phyloP scores from a whole-genome alignment of 305 asterid species.

The Solanum chacoense region DNA sequence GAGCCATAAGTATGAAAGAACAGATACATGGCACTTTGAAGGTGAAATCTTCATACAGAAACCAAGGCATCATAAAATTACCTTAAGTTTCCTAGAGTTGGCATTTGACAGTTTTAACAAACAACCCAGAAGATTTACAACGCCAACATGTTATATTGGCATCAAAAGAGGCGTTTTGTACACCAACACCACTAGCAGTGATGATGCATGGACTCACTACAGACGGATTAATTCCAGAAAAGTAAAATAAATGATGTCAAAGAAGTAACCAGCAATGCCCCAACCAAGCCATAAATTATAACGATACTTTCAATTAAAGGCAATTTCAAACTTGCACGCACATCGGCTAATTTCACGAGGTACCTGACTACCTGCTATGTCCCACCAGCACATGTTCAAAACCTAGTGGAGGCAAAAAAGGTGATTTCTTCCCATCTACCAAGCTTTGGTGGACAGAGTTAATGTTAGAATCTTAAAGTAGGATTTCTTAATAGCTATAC shows the following conservation, averaged over 20 bases:
- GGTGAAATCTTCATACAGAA: not conserved
- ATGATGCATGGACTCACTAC: not conserved
- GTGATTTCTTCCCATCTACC: not conserved
- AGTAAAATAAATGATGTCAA: not conserved
- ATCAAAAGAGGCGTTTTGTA: not conserved
- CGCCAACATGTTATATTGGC: not conserved
- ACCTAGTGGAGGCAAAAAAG: not conserved
- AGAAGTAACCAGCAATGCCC: not conserved
- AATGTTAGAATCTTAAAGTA: not conserved
- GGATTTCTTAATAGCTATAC: not conserved
- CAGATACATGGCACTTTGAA: not conserved
- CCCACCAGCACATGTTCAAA: not conserved
- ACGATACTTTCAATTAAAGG: no score
- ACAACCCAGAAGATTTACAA: not conserved
- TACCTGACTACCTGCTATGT: not conserved
- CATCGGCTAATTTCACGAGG: not conserved
- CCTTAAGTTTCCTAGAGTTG: not conserved
- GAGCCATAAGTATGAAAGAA: not conserved
- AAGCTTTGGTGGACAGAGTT: not conserved
- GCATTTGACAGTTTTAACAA: not conserved
- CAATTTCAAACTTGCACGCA: no score
- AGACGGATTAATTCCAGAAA: not conserved
- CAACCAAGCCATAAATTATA: no score
- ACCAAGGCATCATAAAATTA: not conserved
- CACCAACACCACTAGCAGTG: not conserved